Percentiles rank a stretch among this genome's conserved stretches.
These are phyloP conservation scores for Nicotiana noctiflora DNA, from an alignment of 257 asterid genomes.

Conservation along the genomic window DNA sequence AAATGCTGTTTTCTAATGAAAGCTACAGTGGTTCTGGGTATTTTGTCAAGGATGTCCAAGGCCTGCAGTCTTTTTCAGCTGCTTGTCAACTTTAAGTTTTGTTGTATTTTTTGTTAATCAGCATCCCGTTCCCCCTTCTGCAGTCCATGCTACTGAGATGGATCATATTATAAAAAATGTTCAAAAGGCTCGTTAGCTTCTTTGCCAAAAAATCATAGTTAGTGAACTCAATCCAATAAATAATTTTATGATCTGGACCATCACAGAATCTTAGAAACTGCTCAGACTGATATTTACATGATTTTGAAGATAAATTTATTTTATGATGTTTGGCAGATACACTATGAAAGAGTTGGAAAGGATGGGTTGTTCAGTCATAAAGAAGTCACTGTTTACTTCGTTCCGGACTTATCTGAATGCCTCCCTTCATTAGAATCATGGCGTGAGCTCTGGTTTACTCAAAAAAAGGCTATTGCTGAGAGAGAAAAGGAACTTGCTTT, in stretches of 20 bases:
- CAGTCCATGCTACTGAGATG: neutral
- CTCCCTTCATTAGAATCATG: slow-evolving; percentile 82
- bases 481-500: slow-evolving; percentile 44
- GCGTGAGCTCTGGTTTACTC: slow-evolving; percentile 78
- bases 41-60: neutral
- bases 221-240: neutral
- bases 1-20: neutral
- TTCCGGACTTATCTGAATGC: slow-evolving; percentile 84
- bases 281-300: neutral
- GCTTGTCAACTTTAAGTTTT: neutral
- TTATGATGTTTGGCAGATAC: slow-evolving; percentile 58
- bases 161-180: neutral
- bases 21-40: neutral
- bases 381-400: slow-evolving; percentile 79
- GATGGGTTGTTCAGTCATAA: slow-evolving; percentile 85
- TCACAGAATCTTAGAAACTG: neutral
- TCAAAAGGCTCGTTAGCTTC: neutral
- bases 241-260: neutral
- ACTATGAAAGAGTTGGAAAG: slow-evolving; percentile 82
- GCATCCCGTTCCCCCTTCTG: neutral
- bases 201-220: neutral
- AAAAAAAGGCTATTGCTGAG: slow-evolving; percentile 59
- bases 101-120: neutral
- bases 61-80: neutral
- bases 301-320: slow-evolving; percentile 7